Conservation (phyloP, 1,284 basidiomycete genomes). For the Chiua sp. region DNA sequence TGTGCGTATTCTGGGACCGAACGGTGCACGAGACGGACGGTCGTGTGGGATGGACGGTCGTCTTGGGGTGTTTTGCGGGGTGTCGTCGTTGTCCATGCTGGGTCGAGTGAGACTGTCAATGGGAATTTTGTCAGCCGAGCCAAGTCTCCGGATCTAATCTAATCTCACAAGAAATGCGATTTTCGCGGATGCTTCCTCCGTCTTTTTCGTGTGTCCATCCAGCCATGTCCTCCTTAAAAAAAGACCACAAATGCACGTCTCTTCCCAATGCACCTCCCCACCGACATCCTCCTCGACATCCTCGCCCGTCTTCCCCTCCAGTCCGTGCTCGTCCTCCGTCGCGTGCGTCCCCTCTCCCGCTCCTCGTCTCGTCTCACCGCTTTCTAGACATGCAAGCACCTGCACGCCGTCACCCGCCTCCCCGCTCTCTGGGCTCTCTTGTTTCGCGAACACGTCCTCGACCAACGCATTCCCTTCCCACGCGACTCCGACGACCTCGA, state of each 20-base stretch:
- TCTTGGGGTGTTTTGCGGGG: background rate
- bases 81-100: constrained; percentile 24
- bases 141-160: constrained; percentile 21
- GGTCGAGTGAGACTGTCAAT: background rate
- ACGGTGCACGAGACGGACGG: constrained; percentile 28
- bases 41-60: constrained; percentile 22
- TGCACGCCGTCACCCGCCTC: constrained; percentile 47
- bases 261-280: constrained; percentile 9
- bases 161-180: constrained; percentile 20
- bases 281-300: constrained; percentile 28
- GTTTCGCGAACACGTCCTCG: constrained; percentile 46
- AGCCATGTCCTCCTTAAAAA: too few species aligned
- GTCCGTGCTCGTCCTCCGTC: too few species aligned
- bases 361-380: constrained; percentile 14
- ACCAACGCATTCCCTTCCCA: constrained; percentile 53
- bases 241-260: too few species aligned
- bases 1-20: constrained; percentile 26
- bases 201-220: constrained; percentile 25
- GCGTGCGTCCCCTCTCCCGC: constrained; percentile 9
- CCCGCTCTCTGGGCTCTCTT: constrained; percentile 57
- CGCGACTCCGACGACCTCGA: constrained; percentile 49
- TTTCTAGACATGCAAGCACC: constrained; percentile 51
- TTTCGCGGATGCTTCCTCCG: constrained; percentile 27
- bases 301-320: constrained; percentile 19
- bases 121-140: constrained; percentile 2